Evolutionary conservation across 768 basidiomycete species (phyloP).

Genomic region (Hericium erinaceus): DNA sequence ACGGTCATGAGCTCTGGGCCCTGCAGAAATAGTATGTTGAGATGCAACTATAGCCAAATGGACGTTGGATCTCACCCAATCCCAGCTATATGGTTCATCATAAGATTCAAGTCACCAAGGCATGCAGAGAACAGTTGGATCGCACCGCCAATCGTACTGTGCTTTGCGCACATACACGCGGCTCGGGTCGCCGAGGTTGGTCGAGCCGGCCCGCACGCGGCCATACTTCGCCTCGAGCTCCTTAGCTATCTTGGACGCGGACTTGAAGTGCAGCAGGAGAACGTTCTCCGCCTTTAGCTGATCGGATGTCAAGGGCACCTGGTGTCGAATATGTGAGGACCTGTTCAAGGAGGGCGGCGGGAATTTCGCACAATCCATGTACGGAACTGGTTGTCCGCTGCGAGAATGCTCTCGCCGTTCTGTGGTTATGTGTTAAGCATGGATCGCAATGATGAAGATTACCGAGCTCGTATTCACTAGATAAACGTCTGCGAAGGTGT

Average conservation of each 20-base stretch:
- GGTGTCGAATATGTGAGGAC: conserved; percentile 34
- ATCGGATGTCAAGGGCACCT: conserved; percentile 49
- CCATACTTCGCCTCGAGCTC: conserved; percentile 56
- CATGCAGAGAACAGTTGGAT: no score
- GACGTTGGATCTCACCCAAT: conserved; percentile 48
- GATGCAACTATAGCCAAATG: conserved; percentile 14
- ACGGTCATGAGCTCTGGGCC: conserved; percentile 82
- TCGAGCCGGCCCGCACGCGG: conserved; percentile 40
- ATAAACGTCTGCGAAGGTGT: conserved; percentile 72
- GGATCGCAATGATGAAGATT: no score
- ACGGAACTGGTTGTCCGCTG: conserved; percentile 72
- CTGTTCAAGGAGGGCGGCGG: conserved; percentile 51
- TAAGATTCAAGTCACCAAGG: no score
- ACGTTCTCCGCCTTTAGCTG: not conserved
- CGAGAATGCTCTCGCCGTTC: not conserved
- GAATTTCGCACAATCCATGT: conserved; percentile 39
- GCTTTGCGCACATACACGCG: conserved; percentile 89
- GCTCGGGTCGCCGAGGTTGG: conserved; percentile 84
- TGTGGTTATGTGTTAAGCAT: not conserved
- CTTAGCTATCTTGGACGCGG: conserved; percentile 42
- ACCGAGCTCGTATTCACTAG: conserved; percentile 37
- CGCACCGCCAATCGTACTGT: conserved; percentile 67
- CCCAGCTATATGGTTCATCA: conserved; percentile 59
- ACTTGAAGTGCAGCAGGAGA: not conserved
- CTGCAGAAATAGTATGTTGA: not conserved